A percentile compares a stretch with the other conserved stretches of the same genome.
phyloP scores from a whole-genome alignment of 2,329 filamentous ascomycete genomes.

The Sporothrix humicola region DNA sequence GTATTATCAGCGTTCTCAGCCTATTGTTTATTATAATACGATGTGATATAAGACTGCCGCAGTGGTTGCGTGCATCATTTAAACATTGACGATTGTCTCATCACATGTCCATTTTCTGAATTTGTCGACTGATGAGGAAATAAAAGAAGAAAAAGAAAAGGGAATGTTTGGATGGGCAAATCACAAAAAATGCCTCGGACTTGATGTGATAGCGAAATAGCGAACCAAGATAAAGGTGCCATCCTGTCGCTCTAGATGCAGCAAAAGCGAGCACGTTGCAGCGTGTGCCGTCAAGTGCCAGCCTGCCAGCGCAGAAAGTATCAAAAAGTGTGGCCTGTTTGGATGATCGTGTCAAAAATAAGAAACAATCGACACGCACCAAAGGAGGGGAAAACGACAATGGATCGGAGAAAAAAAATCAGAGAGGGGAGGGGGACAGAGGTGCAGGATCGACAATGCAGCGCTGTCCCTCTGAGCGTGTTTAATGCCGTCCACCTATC shows the following conservation, averaged over 20 bases:
- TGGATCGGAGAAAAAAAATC: conserved; percentile 16
- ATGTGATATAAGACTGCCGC: background rate
- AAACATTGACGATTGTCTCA: background rate
- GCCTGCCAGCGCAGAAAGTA: conserved; percentile 10
- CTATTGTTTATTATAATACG: conserved; percentile 1
- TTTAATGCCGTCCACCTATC: conserved; percentile 11
- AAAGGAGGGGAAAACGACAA: conserved; percentile 16
- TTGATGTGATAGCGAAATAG: conserved; percentile 5
- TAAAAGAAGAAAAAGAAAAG: background rate
- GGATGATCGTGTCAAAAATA: conserved; percentile 12
- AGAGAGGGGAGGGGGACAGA: background rate
- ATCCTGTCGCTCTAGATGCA: background rate
- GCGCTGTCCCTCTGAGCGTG: background rate
- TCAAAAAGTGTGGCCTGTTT: background rate
- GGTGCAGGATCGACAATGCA: conserved; percentile 28
- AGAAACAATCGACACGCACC: conserved; percentile 5
- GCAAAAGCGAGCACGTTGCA: background rate
- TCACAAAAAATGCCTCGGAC: conserved; percentile 10
- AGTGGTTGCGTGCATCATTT: background rate
- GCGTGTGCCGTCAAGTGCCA: conserved; percentile 21
- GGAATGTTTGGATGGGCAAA: background rate
- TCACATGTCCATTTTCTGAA: conserved; percentile 1
- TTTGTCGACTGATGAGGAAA: background rate
- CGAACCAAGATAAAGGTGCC: background rate
- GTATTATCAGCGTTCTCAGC: background rate